phyloP scores from a whole-genome alignment of 441 rosid genomes.

The Brassica balearica region DNA sequence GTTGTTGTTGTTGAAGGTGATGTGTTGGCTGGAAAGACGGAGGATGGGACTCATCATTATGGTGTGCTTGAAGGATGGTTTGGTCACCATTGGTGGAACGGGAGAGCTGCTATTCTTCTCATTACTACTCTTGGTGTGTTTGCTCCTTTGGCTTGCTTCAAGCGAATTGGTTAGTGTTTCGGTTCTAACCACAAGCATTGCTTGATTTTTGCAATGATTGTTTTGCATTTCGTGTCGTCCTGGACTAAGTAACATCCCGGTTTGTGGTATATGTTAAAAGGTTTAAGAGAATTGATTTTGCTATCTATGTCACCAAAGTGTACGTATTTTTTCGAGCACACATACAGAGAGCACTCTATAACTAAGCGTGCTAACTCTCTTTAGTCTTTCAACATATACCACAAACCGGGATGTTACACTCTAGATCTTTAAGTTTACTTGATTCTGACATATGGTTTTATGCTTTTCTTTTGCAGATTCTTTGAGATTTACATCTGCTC shows the following conservation, averaged over 20 bases:
- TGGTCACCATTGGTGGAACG: conserved; percentile 96
- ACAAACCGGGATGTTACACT: neutral
- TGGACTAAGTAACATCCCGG: too few relatives aligned
- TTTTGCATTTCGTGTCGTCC: too few relatives aligned
- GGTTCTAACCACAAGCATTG: neutral
- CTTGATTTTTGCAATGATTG: neutral
- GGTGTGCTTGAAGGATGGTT: conserved; percentile 99
- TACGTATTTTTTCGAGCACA: too few relatives aligned
- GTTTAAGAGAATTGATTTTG: too few relatives aligned
- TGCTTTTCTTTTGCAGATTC: conserved; percentile 74
- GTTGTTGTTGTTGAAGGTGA: conserved; percentile 64
- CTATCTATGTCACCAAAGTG: too few relatives aligned
- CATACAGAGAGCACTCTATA: too few relatives aligned
- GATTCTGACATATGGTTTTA: neutral
- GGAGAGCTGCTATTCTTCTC: conserved; percentile 71
- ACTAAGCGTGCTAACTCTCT: too few relatives aligned
- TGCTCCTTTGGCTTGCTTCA: conserved; percentile 88
- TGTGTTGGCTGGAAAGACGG: conserved; percentile 93
- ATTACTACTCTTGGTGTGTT: conserved; percentile 77
- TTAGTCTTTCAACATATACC: too few relatives aligned
- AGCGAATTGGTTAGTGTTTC: conserved; percentile 75
- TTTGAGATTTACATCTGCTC: conserved; percentile 87
- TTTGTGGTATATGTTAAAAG: too few relatives aligned
- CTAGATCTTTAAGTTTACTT: neutral
- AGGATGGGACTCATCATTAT: conserved; percentile 86